Evolutionary conservation across 2,329 filamentous ascomycete genomes (phyloP).

Genomic region (Colletotrichum shisoi): DNA sequence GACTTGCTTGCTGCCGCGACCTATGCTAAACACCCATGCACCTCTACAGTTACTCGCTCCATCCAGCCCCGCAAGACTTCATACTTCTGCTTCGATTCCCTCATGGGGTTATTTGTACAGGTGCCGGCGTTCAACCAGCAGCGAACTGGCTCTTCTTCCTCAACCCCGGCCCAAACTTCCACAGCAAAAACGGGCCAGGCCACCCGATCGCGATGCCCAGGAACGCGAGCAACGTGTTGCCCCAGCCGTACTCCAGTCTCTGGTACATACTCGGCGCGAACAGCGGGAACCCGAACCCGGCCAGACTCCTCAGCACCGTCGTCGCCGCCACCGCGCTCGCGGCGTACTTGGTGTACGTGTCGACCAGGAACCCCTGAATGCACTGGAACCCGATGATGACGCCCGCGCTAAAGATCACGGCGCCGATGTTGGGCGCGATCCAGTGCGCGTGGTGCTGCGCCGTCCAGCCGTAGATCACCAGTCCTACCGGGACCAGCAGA

Average conservation of each 20-base stretch:
- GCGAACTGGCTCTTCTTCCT: conserved; percentile 42
- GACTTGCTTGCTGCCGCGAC: neutral
- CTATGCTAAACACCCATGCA: no score
- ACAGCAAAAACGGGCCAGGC: conserved; percentile 56
- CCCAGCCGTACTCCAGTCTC: conserved; percentile 53
- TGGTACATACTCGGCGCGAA: conserved; percentile 59
- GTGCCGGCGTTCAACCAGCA: conserved; percentile 16
- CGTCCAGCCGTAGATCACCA: conserved; percentile 58
- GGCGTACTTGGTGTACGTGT: conserved; percentile 57
- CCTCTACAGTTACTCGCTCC: neutral
- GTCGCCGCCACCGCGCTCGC: conserved; percentile 56
- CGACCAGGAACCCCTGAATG: conserved; percentile 57
- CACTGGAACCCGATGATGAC: conserved; percentile 55
- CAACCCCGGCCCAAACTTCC: conserved; percentile 54
- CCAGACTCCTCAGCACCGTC: conserved; percentile 57
- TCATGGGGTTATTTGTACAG: neutral
- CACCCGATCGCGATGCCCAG: conserved; percentile 52
- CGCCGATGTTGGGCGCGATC: conserved; percentile 57
- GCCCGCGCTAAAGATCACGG: conserved; percentile 50
- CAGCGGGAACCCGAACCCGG: conserved; percentile 61
- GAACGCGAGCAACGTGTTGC: conserved; percentile 54
- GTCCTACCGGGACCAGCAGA: conserved; percentile 53
- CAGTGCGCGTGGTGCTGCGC: conserved; percentile 54
- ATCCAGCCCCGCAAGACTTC: neutral
- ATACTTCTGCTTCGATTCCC: neutral